Conservation (phyloP, 768 basidiomycete genomes). For the Suillus paluster region DNA sequence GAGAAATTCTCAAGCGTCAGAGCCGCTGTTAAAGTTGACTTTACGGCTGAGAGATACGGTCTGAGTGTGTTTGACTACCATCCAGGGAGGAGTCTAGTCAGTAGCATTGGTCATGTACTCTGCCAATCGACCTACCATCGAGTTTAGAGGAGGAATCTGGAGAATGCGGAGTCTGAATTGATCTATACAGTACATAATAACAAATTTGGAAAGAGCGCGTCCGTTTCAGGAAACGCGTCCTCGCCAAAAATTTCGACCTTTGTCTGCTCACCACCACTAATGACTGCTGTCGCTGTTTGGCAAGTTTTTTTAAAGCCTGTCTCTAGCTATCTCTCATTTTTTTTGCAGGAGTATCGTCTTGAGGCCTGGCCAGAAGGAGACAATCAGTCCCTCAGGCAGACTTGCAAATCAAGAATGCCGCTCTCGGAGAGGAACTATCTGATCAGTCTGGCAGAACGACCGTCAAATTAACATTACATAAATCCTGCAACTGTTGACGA, state of each 20-base stretch:
- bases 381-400: conserved; percentile 65
- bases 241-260: conserved; percentile 22
- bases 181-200: neutral
- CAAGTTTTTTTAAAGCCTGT: conserved; percentile 34
- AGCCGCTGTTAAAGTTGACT: conserved; percentile 96
- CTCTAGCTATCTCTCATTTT: conserved; percentile 15
- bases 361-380: conserved; percentile 58
- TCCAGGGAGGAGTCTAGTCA: conserved; percentile 16
- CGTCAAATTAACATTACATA: conserved; percentile 67
- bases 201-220: conserved; percentile 6
- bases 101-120: conserved; percentile 4
- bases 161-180: conserved; percentile 51
- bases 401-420: conserved; percentile 80
- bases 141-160: conserved; percentile 13
- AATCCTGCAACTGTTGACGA: conserved; percentile 43
- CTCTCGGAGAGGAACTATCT: conserved; percentile 73
- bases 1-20: conserved; percentile 97
- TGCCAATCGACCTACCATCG: conserved; percentile 53
- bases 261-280: conserved; percentile 31
- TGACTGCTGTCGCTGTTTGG: conserved; percentile 73
- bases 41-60: conserved; percentile 94
- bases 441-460: conserved; percentile 65
- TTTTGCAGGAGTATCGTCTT: conserved; percentile 62
- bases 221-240: conserved; percentile 12
- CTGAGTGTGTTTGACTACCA: conserved; percentile 90